phyloP scores from a whole-genome alignment of 305 asterid genomes.

The Solanum chacoense region DNA sequence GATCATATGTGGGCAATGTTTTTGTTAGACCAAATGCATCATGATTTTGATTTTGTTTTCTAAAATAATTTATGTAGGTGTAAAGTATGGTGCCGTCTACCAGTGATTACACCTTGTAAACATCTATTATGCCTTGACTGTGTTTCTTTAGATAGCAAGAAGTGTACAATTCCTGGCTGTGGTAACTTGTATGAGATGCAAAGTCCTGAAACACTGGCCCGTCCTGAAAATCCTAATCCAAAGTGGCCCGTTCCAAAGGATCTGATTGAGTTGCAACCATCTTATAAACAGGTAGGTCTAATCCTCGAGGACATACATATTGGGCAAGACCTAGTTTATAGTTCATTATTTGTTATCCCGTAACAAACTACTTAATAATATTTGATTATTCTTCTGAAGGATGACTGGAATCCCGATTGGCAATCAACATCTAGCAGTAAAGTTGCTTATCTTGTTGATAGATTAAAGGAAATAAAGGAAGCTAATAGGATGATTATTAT shows the following conservation, averaged over 20 bases:
- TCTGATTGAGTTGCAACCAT: conserved; percentile 96
- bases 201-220: conserved; percentile 79
- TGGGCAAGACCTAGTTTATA: neutral
- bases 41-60: conserved; percentile 2
- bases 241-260: conserved; percentile 99
- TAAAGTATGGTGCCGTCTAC: conserved; percentile 87
- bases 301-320: neutral
- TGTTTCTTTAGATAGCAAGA: conserved; percentile 82
- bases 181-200: conserved; percentile 82
- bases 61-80: conserved; percentile 40
- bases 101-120: conserved; percentile 87
- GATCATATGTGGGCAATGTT: conserved; percentile 8
- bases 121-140: conserved; percentile 91
- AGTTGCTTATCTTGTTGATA: conserved; percentile 63
- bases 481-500: conserved; percentile 31
- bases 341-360: neutral
- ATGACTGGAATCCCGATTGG: conserved; percentile 99
- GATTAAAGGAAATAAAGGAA: conserved; percentile 52
- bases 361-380: neutral
- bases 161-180: conserved; percentile 77
- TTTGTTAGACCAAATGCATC: conserved; percentile 10
- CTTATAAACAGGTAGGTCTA: conserved; percentile 73
- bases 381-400: conserved; percentile 36
- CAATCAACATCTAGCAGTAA: conserved; percentile 97
- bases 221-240: conserved; percentile 97